Base-by-base conservation (phyloP, 192 early-diverging fungal species). In the Mortierella claussenii region DNA sequence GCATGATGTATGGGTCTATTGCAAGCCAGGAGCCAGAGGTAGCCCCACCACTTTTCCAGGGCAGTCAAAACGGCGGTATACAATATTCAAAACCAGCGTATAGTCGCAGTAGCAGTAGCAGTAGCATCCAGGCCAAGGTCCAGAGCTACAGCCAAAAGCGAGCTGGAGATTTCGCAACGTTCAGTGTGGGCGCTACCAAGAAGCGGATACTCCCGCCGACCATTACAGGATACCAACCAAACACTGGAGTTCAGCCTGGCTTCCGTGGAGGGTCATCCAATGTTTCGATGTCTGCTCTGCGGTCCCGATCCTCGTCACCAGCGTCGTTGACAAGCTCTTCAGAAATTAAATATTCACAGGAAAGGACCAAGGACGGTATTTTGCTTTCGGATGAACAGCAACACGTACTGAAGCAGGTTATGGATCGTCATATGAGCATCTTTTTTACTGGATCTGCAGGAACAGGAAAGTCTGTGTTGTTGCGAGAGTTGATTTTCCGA, bases 381-480 rank as follows among this genome's bases (percentile, higher is more conserved):
- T 23, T 60, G 4, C 68, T 87, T n/a, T 84, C 85, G 4, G 55
- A 44, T 9, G 82, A 92, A 49, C 92, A 93, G 63, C 79, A 79
- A 7, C 71, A 82, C 50, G 83, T 91, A 0, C 70, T 92, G 17
- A 52, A 90, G 34, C 63, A 88, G 79, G 89, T 88, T 8, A 55
- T 92, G 11, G 79, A 84, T 26, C 50, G 83, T 12, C 49, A 78
- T 24, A 50, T 76, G 31, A 91, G 74, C 62, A 64, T 92, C 23
- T 94, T 94, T 55, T 91, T 91, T 51, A 94, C 92, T 15, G 92
- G 92, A 33, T 91, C 92, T 17, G 92, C 92, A 5, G 92, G 91
- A 64, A 79, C 83, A 21, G 83, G 83, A 48, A 85, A 85, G 49
- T 85, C 83, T 13, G 75, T 85, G n/a, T 37, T 85, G 5, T 65